These are phyloP conservation scores for Chrysoporthe deuterocubensis DNA, from an alignment of 2,329 filamentous ascomycete genomes.

Conservation along the genomic window DNA sequence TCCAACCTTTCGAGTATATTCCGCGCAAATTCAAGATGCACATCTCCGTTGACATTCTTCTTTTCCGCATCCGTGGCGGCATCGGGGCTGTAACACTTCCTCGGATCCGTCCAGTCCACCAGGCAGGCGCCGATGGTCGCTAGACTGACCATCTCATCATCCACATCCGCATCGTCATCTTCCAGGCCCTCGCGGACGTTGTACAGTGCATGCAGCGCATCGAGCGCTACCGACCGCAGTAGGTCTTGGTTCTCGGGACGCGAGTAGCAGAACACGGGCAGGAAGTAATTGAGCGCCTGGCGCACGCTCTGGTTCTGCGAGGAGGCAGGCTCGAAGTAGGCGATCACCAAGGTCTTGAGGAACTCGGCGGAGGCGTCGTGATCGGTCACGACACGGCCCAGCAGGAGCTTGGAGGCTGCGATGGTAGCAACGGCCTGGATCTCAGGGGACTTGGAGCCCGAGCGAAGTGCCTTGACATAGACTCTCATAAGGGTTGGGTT, in stretches of 20 bases:
- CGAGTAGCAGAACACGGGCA: conserved; percentile 92
- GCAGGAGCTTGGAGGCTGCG: conserved; percentile 83
- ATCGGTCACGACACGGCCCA: conserved; percentile 78
- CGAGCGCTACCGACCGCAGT: conserved; percentile 75
- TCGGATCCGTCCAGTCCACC: conserved; percentile 93
- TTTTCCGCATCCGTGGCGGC: conserved; percentile 59
- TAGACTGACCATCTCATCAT: conserved; percentile 79
- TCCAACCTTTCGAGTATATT: conserved; percentile 77
- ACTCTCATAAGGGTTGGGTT: conserved; percentile 78
- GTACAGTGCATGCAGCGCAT: conserved; percentile 75
- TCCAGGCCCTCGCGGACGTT: conserved; percentile 73
- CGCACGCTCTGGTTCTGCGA: conserved; percentile 79
- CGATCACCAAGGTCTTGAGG: conserved; percentile 81
- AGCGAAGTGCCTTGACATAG: conserved; percentile 81
- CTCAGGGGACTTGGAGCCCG: conserved; percentile 68
- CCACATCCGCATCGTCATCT: conserved; percentile 75
- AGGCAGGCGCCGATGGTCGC: conserved; percentile 79
- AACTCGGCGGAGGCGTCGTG: conserved; percentile 69
- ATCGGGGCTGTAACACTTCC: conserved; percentile 68
- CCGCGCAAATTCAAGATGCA: conserved; percentile 78
- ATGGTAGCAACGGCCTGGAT: conserved; percentile 83
- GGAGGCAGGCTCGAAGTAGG: conserved; percentile 89
- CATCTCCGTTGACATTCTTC: conserved; percentile 72
- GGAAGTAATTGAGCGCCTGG: conserved; percentile 89
- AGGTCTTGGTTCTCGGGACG: conserved; percentile 79